phyloP scores from a whole-genome alignment of 169 alveolate species.

The Blepharisma undulans region DNA sequence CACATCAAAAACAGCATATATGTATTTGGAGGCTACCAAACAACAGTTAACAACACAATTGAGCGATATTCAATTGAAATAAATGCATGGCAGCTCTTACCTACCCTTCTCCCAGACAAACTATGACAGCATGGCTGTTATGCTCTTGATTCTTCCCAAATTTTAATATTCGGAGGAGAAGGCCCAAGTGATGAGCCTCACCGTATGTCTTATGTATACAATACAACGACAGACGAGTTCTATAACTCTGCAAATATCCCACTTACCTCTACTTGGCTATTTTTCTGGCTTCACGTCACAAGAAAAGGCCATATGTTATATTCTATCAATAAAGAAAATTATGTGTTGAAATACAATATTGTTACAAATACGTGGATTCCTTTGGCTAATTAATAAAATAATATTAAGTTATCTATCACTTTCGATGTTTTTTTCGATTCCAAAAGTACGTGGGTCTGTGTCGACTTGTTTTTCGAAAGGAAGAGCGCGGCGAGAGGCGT shows the following conservation, averaged over 20 bases:
- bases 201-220: neutral
- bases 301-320: neutral
- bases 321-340: conserved; percentile 31
- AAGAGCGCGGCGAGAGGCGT: neutral
- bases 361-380: conserved; percentile 21
- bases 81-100: neutral
- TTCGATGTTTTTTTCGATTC: neutral
- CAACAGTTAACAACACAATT: neutral
- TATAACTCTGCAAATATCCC: neutral
- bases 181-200: conserved; percentile 7
- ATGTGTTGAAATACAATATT: conserved; percentile 7
- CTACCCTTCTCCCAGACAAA: neutral
- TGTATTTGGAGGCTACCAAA: conserved; percentile 30
- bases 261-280: neutral
- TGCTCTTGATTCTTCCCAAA: neutral
- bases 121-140: conserved; percentile 35
- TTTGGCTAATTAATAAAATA: conserved; percentile 1
- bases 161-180: conserved; percentile 38
- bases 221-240: conserved; percentile 7
- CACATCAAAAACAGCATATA: neutral
- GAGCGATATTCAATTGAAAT: neutral
- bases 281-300: conserved; percentile 30
- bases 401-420: neutral
- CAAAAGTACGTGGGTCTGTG: neutral
- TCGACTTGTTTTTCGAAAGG: neutral